Percentiles rank a stretch among this genome's conserved stretches.
Evolutionary conservation across 202 grass and related monocot species (phyloP).

Genomic region (Eragrostis tef): DNA sequence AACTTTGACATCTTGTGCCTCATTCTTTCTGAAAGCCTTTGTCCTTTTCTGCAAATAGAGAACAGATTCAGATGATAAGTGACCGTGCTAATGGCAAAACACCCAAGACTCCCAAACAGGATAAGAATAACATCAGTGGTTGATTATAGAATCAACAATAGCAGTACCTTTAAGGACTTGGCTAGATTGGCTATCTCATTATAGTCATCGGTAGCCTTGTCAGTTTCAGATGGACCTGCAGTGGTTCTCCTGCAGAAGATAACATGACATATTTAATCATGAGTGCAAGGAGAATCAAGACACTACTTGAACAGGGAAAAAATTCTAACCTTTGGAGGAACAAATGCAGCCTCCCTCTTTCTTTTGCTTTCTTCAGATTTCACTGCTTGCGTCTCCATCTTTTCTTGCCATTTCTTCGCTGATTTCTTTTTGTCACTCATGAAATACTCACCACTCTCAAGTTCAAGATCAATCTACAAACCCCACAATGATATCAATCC

Average conservation of each 20-base stretch:
- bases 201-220: conserved; percentile 47
- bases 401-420: conserved; percentile 91
- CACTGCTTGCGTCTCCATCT: conserved; percentile 84
- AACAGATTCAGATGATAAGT: conserved; percentile 8
- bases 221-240: conserved; percentile 43
- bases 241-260: conserved; percentile 67
- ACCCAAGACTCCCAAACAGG: background rate
- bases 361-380: conserved; percentile 87
- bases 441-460: conserved; percentile 96
- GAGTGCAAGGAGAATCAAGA: conserved; percentile 27
- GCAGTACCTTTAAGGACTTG: conserved; percentile 81
- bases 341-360: conserved; percentile 83
- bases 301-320: conserved; percentile 12
- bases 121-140: background rate
- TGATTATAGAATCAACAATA: background rate
- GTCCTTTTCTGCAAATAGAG: conserved; percentile 76
- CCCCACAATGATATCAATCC: conserved; percentile 30
- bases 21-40: conserved; percentile 71
- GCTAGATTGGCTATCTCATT: conserved; percentile 57
- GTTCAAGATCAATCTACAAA: conserved; percentile 76
- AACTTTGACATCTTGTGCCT: conserved; percentile 58
- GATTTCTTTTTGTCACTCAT: conserved; percentile 91
- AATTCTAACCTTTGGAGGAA: conserved; percentile 78
- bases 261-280: conserved; percentile 20
- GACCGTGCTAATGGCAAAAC: background rate